These are phyloP conservation scores for Orychophragmus violaceus DNA, from an alignment of 345 rosid species.

Conservation along the genomic window DNA sequence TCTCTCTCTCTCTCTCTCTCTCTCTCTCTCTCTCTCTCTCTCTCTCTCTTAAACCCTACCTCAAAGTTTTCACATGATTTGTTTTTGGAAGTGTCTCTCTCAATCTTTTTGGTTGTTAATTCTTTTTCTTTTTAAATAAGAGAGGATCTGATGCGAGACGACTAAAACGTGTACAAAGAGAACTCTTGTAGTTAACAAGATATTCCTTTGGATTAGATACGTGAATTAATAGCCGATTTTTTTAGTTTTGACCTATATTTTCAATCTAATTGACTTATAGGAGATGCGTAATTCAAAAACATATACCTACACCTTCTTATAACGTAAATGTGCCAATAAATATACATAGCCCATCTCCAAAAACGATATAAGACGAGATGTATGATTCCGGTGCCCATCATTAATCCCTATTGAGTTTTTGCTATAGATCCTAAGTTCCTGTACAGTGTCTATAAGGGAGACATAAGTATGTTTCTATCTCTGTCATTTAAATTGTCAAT, in stretches of 20 bases:
- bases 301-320: background rate
- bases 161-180: conserved; percentile 22
- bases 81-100: conserved; percentile 15
- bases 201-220: conserved; percentile 16
- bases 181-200: background rate
- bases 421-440: background rate
- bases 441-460: background rate
- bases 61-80: conserved; percentile 29
- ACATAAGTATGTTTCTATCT: background rate
- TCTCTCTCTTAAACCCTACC: background rate
- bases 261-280: background rate
- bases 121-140: background rate
- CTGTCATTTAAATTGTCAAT: background rate
- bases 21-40: conserved; percentile 3
- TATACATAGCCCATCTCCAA: background rate
- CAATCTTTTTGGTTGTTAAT: background rate
- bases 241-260: background rate
- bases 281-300: background rate
- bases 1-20: conserved; percentile 5
- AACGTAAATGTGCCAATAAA: background rate
- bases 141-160: background rate
- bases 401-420: background rate
- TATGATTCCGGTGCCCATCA: background rate
- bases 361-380: background rate
- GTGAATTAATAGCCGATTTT: conserved; percentile 11